These are phyloP conservation scores for Crithidia brevicula DNA, from an alignment of 208 protist species.

Conservation along the genomic window DNA sequence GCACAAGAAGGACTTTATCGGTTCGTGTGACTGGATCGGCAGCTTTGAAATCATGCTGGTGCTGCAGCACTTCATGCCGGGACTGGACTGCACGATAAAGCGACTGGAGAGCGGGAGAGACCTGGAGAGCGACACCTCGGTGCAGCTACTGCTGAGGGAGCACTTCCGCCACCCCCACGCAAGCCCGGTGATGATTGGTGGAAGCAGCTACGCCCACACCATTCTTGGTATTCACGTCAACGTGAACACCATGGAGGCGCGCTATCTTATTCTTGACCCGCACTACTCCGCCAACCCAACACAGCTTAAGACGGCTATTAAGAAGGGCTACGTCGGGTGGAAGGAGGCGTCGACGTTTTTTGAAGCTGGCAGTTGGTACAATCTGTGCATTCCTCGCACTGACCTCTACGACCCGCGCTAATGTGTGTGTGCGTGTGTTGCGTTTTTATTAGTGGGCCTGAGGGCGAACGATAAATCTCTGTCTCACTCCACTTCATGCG, in stretches of 20 bases:
- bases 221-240: conserved; percentile 93
- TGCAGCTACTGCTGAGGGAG: conserved; percentile 68
- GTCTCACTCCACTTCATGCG: too few relatives aligned
- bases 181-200: conserved; percentile 96
- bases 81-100: conserved; percentile 86
- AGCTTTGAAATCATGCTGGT: conserved; percentile 93
- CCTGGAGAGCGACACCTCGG: conserved; percentile 69
- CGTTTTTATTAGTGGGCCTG: conserved; percentile 19
- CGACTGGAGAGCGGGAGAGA: conserved; percentile 84
- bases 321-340: conserved; percentile 93
- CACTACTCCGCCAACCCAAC: conserved; percentile 92
- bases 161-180: conserved; percentile 88
- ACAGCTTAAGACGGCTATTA: conserved; percentile 70
- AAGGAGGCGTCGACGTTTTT: conserved; percentile 87
- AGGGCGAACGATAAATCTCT: too few relatives aligned
- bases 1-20: conserved; percentile 79
- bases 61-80: conserved; percentile 78
- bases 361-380: conserved; percentile 91
- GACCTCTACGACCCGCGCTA: conserved; percentile 68
- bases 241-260: conserved; percentile 74
- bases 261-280: conserved; percentile 93
- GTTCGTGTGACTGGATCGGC: conserved; percentile 95
- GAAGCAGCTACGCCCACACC: conserved; percentile 95
- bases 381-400: conserved; percentile 92
- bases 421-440: neutral